Conservation (phyloP, 2,329 filamentous ascomycete species). For the Monosporascus sp. region DNA sequence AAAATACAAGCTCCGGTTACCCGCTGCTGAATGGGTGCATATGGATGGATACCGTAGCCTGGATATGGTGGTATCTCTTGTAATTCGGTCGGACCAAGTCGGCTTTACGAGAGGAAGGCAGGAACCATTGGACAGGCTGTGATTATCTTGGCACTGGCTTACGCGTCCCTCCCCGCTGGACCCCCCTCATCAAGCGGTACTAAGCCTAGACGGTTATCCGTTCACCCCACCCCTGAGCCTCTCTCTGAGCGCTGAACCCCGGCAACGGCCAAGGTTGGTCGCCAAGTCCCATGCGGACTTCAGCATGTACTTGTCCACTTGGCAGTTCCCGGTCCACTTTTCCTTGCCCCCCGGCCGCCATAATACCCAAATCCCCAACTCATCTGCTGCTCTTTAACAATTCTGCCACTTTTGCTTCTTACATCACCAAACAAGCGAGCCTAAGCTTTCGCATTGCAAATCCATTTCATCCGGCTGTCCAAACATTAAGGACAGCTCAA, state of each 20-base stretch:
- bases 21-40: not conserved
- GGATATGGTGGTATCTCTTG: not conserved
- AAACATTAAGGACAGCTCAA: no score
- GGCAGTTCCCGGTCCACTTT: slow-evolving; percentile 7
- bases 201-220: slow-evolving; percentile 6
- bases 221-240: not conserved
- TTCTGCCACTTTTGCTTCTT: slow-evolving; percentile 4
- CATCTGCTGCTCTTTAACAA: slow-evolving; percentile 8
- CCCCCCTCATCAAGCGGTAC: slow-evolving; percentile 18
- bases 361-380: slow-evolving; percentile 15
- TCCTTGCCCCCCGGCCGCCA: slow-evolving; percentile 9
- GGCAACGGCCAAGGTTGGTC: not conserved
- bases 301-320: slow-evolving; percentile 9
- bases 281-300: not conserved
- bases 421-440: not conserved
- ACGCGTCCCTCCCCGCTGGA: slow-evolving; percentile 31
- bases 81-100: not conserved
- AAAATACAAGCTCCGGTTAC: no score
- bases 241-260: not conserved
- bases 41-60: not conserved
- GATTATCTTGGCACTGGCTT: slow-evolving; percentile 23
- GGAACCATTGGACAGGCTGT: slow-evolving; percentile 10
- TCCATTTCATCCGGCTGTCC: no score
- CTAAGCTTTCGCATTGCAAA: not conserved
- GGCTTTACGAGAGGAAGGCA: not conserved